These are phyloP conservation scores for Hypoxylon sp. DNA, from an alignment of 2,329 filamentous ascomycete species.

Conservation along the genomic window DNA sequence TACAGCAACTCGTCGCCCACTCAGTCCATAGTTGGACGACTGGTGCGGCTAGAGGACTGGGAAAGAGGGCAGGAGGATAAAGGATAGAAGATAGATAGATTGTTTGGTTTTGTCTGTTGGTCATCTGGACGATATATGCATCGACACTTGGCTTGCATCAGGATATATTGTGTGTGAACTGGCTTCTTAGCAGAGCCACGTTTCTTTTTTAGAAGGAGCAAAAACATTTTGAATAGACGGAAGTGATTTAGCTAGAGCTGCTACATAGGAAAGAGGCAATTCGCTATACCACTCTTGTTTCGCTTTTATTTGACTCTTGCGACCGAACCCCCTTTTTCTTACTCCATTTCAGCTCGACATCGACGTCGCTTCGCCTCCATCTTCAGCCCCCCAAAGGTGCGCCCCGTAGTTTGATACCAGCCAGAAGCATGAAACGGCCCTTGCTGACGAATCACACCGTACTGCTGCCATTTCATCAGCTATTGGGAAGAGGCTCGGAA, in stretches of 20 bases:
- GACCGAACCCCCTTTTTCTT: neutral
- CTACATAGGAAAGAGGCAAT: neutral
- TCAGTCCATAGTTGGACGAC: slow-evolving; percentile 15
- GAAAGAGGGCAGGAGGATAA: too few relatives aligned
- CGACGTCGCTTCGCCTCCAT: neutral
- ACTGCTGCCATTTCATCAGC: neutral
- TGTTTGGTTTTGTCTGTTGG: slow-evolving; percentile 9
- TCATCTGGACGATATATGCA: slow-evolving; percentile 13
- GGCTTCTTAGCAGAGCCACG: slow-evolving; percentile 8
- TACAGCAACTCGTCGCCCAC: slow-evolving; percentile 6
- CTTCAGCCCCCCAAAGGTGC: neutral
- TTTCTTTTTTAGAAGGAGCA: too few relatives aligned
- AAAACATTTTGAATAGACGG: slow-evolving; percentile 15
- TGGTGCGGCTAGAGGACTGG: neutral
- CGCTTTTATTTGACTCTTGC: neutral
- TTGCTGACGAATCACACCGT: neutral
- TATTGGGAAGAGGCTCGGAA: neutral
- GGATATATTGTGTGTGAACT: slow-evolving; percentile 5
- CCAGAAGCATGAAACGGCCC: neutral
- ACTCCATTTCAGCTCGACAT: too few relatives aligned
- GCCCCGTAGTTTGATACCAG: neutral
- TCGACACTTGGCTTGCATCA: slow-evolving; percentile 14
- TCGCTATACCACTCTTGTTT: neutral
- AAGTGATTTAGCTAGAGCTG: slow-evolving; percentile 3
- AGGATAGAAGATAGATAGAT: slow-evolving; percentile 1